Evolutionary conservation across 352 stramenopile species (phyloP).

Genomic region (Peronospora tabacina): DNA sequence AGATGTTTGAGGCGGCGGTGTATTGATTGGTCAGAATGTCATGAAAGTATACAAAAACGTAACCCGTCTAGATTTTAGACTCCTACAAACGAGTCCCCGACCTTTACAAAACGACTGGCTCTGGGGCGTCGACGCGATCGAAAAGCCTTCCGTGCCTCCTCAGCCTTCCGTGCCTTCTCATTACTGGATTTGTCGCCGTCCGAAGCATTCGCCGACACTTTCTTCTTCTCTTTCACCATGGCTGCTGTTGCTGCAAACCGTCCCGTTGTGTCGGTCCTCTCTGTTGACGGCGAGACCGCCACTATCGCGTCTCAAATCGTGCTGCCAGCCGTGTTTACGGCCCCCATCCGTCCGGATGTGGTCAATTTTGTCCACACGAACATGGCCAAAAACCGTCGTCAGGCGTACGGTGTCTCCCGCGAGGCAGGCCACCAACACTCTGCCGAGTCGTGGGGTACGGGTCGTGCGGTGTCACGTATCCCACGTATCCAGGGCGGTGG

Average conservation of each 20-base stretch:
- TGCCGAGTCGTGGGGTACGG: constrained; percentile 97
- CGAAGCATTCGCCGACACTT: constrained; percentile 45
- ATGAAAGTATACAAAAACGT: too few species aligned
- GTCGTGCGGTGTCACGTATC: constrained; percentile 98
- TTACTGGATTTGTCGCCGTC: constrained; percentile 54
- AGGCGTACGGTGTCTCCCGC: constrained; percentile 96
- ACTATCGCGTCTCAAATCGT: constrained; percentile 85
- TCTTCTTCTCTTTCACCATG: constrained; percentile 47
- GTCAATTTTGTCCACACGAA: constrained; percentile 99
- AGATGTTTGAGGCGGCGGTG: too few species aligned
- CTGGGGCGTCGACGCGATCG: neutral
- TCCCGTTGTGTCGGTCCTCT: constrained; percentile 94
- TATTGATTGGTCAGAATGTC: too few species aligned
- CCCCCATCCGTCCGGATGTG: constrained; percentile 97
- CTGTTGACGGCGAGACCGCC: constrained; percentile 65
- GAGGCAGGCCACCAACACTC: constrained; percentile 95
- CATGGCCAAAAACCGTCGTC: constrained; percentile 99
- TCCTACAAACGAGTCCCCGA: too few species aligned
- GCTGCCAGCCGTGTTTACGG: constrained; percentile 94
- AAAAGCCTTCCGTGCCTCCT: too few species aligned
- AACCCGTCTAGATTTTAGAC: too few species aligned
- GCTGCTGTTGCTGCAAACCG: constrained; percentile 87
- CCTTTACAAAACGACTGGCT: neutral
- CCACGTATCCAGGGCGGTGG: constrained; percentile 96
- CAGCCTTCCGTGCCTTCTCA: too few species aligned